Conservation (phyloP, 2,329 filamentous ascomycete genomes). For the Pseudomassariella vexata region DNA sequence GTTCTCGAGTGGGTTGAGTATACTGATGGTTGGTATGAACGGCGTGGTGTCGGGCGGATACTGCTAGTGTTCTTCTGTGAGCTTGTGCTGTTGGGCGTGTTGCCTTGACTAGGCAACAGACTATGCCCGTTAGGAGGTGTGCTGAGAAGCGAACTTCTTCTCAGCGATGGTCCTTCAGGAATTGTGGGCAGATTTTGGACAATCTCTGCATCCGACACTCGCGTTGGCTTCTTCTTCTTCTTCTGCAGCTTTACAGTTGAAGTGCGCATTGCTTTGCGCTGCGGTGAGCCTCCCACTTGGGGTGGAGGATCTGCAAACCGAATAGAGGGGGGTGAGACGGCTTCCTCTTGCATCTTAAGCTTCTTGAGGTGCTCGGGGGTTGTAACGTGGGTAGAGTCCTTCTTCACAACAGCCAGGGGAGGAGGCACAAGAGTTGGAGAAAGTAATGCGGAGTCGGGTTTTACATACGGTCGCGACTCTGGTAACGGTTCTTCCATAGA, state of each 20-base stretch:
- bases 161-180: slow-evolving; percentile 43
- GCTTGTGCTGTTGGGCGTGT: slow-evolving; percentile 21
- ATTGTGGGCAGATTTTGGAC: slow-evolving; percentile 40
- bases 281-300: slow-evolving; percentile 10
- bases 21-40: slow-evolving; percentile 49
- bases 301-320: slow-evolving; percentile 5
- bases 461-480: slow-evolving; percentile 50
- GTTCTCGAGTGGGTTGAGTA: slow-evolving; percentile 41
- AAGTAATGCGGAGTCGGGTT: slow-evolving; percentile 15
- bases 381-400: slow-evolving; percentile 21
- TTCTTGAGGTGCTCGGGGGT: slow-evolving; percentile 28
- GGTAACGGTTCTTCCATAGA: slow-evolving; percentile 51
- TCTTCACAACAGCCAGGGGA: slow-evolving; percentile 17
- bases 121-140: slow-evolving; percentile 14
- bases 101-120: slow-evolving; percentile 9
- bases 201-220: slow-evolving; percentile 26
- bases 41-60: slow-evolving; percentile 33
- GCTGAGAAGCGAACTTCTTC: slow-evolving; percentile 30
- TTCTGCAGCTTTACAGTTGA: slow-evolving; percentile 48
- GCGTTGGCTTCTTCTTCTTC: slow-evolving; percentile 25
- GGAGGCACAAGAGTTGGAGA: slow-evolving; percentile 17
- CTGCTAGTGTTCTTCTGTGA: slow-evolving; percentile 38
- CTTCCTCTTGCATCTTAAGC: slow-evolving; percentile 33
- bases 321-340: slow-evolving; percentile 17
- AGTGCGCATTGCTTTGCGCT: slow-evolving; percentile 19